Base-by-base conservation (phyloP, 176 grass and related monocot genomes). In the Bothriochloa decipiens region DNA sequence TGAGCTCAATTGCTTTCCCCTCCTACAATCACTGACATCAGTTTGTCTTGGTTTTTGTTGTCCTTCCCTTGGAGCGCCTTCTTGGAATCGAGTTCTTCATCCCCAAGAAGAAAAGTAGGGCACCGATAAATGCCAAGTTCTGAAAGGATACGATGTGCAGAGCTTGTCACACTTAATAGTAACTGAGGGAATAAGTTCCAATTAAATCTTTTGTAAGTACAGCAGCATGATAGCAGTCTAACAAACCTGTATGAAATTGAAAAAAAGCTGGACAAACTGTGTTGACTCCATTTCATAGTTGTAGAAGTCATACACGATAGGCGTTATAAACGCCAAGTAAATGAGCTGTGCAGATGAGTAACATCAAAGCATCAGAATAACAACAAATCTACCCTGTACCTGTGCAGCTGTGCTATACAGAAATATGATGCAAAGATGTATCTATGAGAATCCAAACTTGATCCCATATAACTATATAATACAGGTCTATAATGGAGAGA, bases 51-150 rank as follows among this genome's bases (percentile, higher is more conserved):
- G 87, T 71, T 82, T 97, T 97, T 49, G 55, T 11, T 41, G 64
- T 46, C 82, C 91, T 97, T 74, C 93, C 92, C 83, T 87, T 97
- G 32, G 92, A 74, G 41, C 87, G 83, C 43, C 92, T 83, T 73
- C 70, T 92, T 64, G 90, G 95, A 82, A 97, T 89, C 17, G 92
- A 92, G 75, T 92, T 94, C 88, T 97, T 92, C 92, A 97, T 94
- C 17, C 95, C 95, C 17, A 92, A 18, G 84, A 97, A 97, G 88
- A 97, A 97, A 10, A 94, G 88, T 35, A 97, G 81, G 3, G 95
- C 90, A n/a, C 95, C 95, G 2, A 97, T 74, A 13, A 92, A 85
- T 0, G 95, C 95, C 86, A 97, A 27, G 84, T 94, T 97, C 95
- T 97, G 86, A 60, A 57, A 60, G 60, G 2, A 40, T 7, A 82